Percentiles rank a stretch among this genome's conserved stretches.
Conservation (phyloP, 2,329 filamentous ascomycete species). For the Emergomyces orientalis region DNA sequence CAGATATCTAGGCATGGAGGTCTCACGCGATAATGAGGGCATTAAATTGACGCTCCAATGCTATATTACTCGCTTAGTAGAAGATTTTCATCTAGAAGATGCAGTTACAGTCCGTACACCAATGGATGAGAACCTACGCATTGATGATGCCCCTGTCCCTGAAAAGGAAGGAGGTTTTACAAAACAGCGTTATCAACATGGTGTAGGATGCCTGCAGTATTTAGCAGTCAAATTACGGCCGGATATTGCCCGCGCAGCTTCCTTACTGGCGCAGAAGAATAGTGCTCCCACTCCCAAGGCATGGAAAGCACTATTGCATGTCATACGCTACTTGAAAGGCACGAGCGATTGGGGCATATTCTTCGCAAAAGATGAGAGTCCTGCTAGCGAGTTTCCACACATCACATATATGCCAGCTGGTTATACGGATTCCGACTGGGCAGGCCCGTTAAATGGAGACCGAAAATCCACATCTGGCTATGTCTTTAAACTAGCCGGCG, state of each 20-base stretch:
- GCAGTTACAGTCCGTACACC: not conserved
- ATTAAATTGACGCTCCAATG: not conserved
- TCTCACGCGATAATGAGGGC: fast-evolving
- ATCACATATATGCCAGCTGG: not conserved
- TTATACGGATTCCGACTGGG: not conserved
- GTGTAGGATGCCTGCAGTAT: not conserved
- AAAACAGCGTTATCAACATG: not conserved
- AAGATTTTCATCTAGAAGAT: not conserved
- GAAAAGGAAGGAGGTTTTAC: not conserved
- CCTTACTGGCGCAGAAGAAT: not conserved
- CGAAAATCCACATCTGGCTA: slow-evolving; percentile 11
- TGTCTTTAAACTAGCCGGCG: slow-evolving; percentile 10
- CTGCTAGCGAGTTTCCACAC: too few relatives aligned
- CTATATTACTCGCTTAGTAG: not conserved
- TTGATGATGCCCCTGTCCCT: not conserved
- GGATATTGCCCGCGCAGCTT: not conserved
- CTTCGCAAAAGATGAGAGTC: not conserved
- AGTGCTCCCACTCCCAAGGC: not conserved
- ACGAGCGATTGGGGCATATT: not conserved
- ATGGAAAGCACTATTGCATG: not conserved
- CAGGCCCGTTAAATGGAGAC: not conserved
- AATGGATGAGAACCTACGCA: not conserved
- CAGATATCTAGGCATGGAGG: not conserved
- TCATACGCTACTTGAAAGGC: not conserved
- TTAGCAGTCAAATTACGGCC: too few relatives aligned